Conservation (phyloP, 352 stramenopile species). For the Peronospora farinosa region DNA sequence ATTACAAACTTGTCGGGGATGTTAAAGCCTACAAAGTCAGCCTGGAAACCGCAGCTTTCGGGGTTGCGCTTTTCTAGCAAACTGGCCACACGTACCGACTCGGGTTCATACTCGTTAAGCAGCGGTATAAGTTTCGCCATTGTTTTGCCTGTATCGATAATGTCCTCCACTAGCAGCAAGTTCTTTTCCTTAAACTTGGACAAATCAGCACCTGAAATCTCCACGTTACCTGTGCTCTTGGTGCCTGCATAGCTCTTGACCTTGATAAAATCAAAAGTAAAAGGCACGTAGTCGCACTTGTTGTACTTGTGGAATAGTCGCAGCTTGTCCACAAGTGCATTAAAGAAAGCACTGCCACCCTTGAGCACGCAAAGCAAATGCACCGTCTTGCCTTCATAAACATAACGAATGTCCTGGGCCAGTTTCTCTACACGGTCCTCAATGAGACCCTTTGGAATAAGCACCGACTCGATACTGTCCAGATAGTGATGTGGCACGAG, state of each 20-base stretch:
- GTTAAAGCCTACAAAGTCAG: slow-evolving; percentile 94
- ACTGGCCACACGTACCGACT: slow-evolving; percentile 85
- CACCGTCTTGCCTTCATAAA: slow-evolving; percentile 86
- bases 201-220: slow-evolving; percentile 84
- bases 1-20: slow-evolving; percentile 94
- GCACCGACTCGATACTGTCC: slow-evolving; percentile 70
- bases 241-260: slow-evolving; percentile 93
- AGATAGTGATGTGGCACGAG: slow-evolving; percentile 79
- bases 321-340: slow-evolving; percentile 81
- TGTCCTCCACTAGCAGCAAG: slow-evolving; percentile 95
- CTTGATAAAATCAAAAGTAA: slow-evolving; percentile 92
- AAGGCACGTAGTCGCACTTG: slow-evolving; percentile 85
- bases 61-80: slow-evolving; percentile 92
- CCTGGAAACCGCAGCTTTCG: slow-evolving; percentile 83
- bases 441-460: slow-evolving; percentile 89
- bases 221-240: slow-evolving; percentile 86
- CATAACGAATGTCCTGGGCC: slow-evolving; percentile 85
- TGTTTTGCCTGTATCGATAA: slow-evolving; percentile 95
- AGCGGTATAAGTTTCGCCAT: slow-evolving; percentile 88
- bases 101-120: slow-evolving; percentile 70
- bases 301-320: slow-evolving; percentile 85
- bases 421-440: slow-evolving; percentile 89
- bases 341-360: slow-evolving; percentile 86
- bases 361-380: slow-evolving; percentile 91
- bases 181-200: slow-evolving; percentile 86